phyloP scores from a whole-genome alignment of 164 flowering plant species.

The grape (Vitis vinifera) region ASM3070453v1 NC_081818.1:12371001-12371500 shows the following conservation, averaged over 20 bases:
- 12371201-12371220: no score
- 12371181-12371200: no score
- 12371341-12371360: background rate
- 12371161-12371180: background rate
- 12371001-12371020: constrained; percentile 94
- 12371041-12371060: constrained; percentile 92
- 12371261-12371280: no score
- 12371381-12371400: no score
- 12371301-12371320: no score
- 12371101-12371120: constrained; percentile 89
- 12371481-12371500: no score
- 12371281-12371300: no score
- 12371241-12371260: background rate
- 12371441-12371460: no score
- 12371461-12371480: no score
- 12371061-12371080: constrained; percentile 79
- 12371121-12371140: constrained; percentile 96
- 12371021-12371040: constrained; percentile 89
- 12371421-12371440: no score
- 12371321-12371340: background rate
- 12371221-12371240: no score
- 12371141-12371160: constrained; percentile 49
- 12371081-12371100: constrained; percentile 48
- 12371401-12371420: no score
- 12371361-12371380: constrained; percentile 13